A percentile compares a stretch with the other conserved stretches of the same genome.
Evolutionary conservation across 257 asterid species (phyloP).

Genomic region (Nicotiana undulata): DNA sequence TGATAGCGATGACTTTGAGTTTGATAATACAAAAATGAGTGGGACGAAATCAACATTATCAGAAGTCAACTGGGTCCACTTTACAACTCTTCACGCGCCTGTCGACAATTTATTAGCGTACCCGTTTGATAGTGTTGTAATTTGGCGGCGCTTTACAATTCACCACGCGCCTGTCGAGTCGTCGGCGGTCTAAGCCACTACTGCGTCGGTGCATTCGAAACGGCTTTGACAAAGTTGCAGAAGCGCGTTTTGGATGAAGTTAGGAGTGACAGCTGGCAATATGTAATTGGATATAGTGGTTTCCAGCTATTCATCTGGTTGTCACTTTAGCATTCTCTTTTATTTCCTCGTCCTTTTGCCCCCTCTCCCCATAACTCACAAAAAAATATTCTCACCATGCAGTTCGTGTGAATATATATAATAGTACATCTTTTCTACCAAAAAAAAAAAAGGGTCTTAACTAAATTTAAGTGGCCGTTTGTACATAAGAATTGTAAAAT

Average conservation of each 20-base stretch:
- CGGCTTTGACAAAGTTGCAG: no score
- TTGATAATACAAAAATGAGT: neutral
- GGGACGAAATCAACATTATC: neutral
- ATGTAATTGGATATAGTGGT: neutral
- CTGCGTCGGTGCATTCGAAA: neutral
- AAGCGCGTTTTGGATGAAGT: neutral
- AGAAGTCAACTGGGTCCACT: neutral
- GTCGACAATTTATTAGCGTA: neutral
- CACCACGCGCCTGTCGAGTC: no score
- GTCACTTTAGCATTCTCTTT: no score
- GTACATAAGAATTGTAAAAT: no score
- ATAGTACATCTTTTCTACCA: no score
- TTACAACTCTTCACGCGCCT: neutral
- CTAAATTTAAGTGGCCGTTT: no score
- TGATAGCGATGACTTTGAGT: neutral
- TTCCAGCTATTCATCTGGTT: neutral
- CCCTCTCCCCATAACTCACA: no score
- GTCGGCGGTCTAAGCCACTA: neutral
- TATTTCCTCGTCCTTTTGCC: no score
- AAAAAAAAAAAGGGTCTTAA: no score
- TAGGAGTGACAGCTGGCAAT: neutral
- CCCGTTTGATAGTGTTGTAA: neutral
- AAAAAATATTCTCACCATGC: no score
- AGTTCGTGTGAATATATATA: no score
- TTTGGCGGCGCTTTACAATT: neutral